These are phyloP conservation scores for Cicer pinnatifidum DNA, from an alignment of 306 rosid genomes.

Conservation along the genomic window DNA sequence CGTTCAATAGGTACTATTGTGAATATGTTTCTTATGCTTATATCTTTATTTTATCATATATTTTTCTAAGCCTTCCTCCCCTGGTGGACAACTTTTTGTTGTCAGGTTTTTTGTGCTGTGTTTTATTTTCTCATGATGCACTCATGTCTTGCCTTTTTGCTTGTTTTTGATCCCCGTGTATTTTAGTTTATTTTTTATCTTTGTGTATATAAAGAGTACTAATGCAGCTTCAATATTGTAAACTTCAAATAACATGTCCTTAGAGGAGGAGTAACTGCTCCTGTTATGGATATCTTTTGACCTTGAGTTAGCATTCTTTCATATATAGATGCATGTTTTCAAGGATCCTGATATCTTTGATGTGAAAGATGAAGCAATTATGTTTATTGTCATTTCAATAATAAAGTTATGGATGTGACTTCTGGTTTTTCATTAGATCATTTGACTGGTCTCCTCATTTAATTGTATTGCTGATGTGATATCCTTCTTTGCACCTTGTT, in stretches of 20 bases:
- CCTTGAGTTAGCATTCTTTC: constrained; percentile 14
- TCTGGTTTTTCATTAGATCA: constrained; percentile 23
- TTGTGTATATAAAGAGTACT: constrained; percentile 1
- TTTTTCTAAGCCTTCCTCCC: constrained; percentile 1
- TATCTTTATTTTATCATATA: constrained; percentile 12
- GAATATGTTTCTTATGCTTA: constrained; percentile 18
- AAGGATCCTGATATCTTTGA: constrained; percentile 24
- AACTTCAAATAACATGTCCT: constrained; percentile 27
- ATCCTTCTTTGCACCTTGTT: constrained; percentile 1
- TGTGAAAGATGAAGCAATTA: constrained; percentile 9
- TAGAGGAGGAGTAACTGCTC: not conserved
- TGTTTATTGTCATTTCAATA: constrained; percentile 29
- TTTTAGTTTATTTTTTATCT: constrained; percentile 19
- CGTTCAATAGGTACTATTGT: constrained; percentile 74
- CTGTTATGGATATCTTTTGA: constrained; percentile 31
- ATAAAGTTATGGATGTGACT: constrained; percentile 19
- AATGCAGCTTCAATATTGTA: constrained; percentile 32
- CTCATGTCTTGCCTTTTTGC: not conserved
- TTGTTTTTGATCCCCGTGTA: no score
- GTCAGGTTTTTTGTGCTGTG: not conserved
- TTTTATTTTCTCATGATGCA: constrained; percentile 26
- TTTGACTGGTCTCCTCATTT: constrained; percentile 9
- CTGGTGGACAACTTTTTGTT: not conserved
- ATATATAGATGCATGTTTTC: constrained; percentile 34
- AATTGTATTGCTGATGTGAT: constrained; percentile 28